Evolutionary conservation across 2,329 filamentous ascomycete species (phyloP).

Genomic region (Thermomyces lanuginosus): DNA sequence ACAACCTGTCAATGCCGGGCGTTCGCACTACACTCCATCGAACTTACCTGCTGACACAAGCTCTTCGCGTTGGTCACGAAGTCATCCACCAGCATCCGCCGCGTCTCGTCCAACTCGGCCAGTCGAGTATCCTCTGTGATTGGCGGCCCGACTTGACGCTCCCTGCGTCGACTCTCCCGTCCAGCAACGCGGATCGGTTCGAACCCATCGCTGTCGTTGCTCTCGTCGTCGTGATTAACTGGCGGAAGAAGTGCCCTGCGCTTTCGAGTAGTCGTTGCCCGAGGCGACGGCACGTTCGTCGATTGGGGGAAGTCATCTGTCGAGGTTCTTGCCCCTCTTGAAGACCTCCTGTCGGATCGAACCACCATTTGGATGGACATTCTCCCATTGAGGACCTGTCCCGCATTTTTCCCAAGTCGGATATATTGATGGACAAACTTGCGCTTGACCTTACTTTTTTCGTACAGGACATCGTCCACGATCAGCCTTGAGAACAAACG

Average conservation of each 20-base stretch:
- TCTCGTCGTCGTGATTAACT: conserved; percentile 16
- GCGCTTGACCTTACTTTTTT: conserved; percentile 50
- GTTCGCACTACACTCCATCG: background rate
- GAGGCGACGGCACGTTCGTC: conserved; percentile 51
- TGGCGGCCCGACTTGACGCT: conserved; percentile 25
- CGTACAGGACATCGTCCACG: conserved; percentile 54
- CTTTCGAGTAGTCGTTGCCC: conserved; percentile 14
- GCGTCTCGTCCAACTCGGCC: conserved; percentile 26
- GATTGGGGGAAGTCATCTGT: conserved; percentile 39
- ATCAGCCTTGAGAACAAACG: conserved; percentile 66
- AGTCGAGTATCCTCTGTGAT: conserved; percentile 30
- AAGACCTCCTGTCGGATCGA: conserved; percentile 30
- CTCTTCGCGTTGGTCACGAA: conserved; percentile 31
- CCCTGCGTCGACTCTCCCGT: conserved; percentile 12
- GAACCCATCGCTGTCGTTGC: conserved; percentile 28
- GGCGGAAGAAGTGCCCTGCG: conserved; percentile 9
- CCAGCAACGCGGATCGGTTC: conserved; percentile 24
- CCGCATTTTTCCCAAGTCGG: conserved; percentile 26
- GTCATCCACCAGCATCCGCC: conserved; percentile 31
- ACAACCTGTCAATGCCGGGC: conserved; percentile 3
- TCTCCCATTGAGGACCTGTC: conserved; percentile 31
- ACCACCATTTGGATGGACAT: conserved; percentile 37
- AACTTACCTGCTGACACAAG: conserved; percentile 25
- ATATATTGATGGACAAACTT: conserved; percentile 60
- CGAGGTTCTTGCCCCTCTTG: conserved; percentile 11